phyloP scores from a whole-genome alignment of 345 rosid species.

The Hevea brasiliensis region DNA sequence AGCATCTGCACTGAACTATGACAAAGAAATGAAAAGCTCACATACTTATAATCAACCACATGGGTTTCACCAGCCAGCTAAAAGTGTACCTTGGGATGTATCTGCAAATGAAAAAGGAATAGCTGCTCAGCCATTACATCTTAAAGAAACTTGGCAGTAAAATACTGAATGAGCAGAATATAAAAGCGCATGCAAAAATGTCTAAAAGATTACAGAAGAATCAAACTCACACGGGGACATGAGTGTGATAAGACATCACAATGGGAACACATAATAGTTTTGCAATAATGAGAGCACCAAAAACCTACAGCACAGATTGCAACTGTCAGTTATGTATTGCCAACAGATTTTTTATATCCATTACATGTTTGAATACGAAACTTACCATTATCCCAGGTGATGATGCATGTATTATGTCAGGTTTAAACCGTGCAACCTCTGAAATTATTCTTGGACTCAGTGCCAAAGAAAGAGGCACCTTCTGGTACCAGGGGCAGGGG shows the following conservation, averaged over 20 bases:
- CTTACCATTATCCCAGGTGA: conserved; percentile 96
- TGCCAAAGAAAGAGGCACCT: conserved; percentile 93
- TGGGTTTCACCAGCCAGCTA: conserved; percentile 95
- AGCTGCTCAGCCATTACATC: conserved; percentile 6
- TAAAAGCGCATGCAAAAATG: conserved; percentile 4
- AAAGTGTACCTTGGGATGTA: conserved; percentile 96
- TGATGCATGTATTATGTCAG: conserved; percentile 98
- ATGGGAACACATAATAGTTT: conserved; percentile 89
- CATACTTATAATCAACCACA: conserved; percentile 97
- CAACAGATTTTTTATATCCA: conserved; percentile 1
- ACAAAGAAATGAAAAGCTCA: conserved; percentile 12
- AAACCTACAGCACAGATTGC: conserved; percentile 53
- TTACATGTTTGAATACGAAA: neutral
- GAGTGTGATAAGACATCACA: conserved; percentile 98
- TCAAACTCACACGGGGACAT: conserved; percentile 92
- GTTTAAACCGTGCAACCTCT: conserved; percentile 91
- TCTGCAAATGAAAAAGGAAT: conserved; percentile 47
- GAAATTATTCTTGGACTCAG: conserved; percentile 97
- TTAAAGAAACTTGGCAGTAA: neutral
- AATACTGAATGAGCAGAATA: neutral
- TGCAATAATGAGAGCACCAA: conserved; percentile 88
- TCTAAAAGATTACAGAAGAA: conserved; percentile 8
- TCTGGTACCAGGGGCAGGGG: conserved; percentile 92
- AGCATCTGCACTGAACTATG: neutral
- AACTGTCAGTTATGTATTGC: conserved; percentile 24